Percentiles rank a stretch among this genome's conserved stretches.
Evolutionary conservation across 257 asterid genomes (phyloP).

Genomic region (Primulina huaijiensis): DNA sequence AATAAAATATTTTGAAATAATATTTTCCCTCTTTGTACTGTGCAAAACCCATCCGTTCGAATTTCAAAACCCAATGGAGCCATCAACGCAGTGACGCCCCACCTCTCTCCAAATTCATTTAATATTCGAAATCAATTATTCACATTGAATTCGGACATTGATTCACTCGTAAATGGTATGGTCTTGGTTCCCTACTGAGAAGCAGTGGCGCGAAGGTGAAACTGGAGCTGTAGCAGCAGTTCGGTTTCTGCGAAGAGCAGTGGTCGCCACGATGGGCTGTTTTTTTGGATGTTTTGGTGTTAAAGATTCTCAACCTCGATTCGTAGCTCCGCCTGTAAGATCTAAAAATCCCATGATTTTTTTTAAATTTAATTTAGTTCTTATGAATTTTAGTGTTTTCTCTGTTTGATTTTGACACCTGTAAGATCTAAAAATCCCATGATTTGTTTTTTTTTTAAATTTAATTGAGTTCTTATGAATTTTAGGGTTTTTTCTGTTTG

Average conservation of each 20-base stretch:
- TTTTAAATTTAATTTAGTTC: too few relatives aligned
- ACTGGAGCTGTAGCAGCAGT: constrained; percentile 14
- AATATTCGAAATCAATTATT: constrained; percentile 14
- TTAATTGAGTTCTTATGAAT: not conserved
- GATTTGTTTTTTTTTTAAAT: not conserved
- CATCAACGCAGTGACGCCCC: constrained; percentile 22
- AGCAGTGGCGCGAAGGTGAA: constrained; percentile 27
- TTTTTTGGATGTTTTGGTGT: constrained; percentile 55
- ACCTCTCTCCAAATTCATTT: constrained; percentile 13
- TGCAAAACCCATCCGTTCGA: constrained; percentile 25
- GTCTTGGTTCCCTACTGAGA: constrained; percentile 30
- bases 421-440: too few relatives aligned
- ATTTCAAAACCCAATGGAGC: constrained; percentile 46
- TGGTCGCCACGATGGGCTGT: constrained; percentile 56
- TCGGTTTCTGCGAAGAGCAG: constrained; percentile 32
- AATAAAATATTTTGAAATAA: not conserved
- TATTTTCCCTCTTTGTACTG: not conserved
- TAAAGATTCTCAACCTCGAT: constrained; percentile 34
- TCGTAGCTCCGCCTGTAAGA: constrained; percentile 25
- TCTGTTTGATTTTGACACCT: too few relatives aligned
- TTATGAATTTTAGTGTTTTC: too few relatives aligned
- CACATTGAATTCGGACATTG: too few relatives aligned
- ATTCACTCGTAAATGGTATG: constrained; percentile 27
- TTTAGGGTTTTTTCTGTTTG: too few relatives aligned
- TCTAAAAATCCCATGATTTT: too few relatives aligned